Evolutionary conservation across 2,329 filamentous ascomycete genomes (phyloP).

Genomic region (Diaporthe capsici): DNA sequence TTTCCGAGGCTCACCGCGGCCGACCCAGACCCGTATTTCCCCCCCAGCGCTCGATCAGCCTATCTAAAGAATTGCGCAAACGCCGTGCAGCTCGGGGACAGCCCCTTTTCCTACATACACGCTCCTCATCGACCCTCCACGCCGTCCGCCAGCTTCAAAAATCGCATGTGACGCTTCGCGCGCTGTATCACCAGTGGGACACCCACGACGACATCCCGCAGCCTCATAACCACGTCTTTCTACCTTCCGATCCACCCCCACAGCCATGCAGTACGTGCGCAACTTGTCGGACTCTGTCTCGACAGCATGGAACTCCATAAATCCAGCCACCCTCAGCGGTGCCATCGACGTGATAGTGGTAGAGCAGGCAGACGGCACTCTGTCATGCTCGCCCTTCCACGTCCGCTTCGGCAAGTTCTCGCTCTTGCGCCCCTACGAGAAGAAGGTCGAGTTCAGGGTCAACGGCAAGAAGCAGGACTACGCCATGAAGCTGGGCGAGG

Average conservation of each 20-base stretch:
- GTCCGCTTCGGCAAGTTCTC: constrained; percentile 99
- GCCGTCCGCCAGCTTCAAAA: constrained; percentile 7
- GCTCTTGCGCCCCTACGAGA: constrained; percentile 92
- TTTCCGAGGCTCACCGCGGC: constrained; percentile 22
- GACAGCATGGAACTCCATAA: constrained; percentile 99
- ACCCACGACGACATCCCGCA: constrained; percentile 26
- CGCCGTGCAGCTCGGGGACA: neutral
- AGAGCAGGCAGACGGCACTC: constrained; percentile 90
- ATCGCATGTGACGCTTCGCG: constrained; percentile 29
- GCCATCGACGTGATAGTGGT: constrained; percentile 99
- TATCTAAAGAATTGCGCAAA: constrained; percentile 21
- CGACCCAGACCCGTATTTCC: constrained; percentile 24
- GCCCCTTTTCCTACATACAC: neutral
- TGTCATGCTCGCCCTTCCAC: constrained; percentile 96
- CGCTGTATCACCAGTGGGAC: constrained; percentile 31
- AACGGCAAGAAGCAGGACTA: constrained; percentile 94
- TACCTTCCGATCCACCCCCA: neutral
- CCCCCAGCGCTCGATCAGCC: constrained; percentile 18
- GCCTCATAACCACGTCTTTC: neutral
- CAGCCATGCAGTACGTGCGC: constrained; percentile 93
- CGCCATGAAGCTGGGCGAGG: constrained; percentile 98
- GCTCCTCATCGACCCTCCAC: constrained; percentile 6
- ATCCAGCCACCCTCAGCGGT: constrained; percentile 95
- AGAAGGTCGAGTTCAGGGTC: constrained; percentile 98
- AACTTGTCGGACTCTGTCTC: constrained; percentile 96